Percentiles rank a stretch among this genome's conserved stretches.
phyloP scores from a whole-genome alignment of 1,284 basidiomycete genomes.

The Ustilago cynodontis region DNA sequence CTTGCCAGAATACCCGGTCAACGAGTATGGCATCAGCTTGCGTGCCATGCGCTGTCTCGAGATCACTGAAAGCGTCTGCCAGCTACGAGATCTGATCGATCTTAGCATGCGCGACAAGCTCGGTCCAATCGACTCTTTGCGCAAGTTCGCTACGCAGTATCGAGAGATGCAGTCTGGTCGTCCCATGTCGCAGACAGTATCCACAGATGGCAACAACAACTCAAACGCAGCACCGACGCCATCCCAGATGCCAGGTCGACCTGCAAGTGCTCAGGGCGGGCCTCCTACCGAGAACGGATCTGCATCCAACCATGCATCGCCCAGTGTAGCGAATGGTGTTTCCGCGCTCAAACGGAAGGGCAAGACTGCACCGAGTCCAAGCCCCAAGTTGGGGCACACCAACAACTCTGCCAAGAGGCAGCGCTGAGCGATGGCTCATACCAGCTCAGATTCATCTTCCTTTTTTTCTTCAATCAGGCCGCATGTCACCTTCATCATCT shows the following conservation, averaged over 20 bases:
- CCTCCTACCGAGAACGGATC: constrained; percentile 24
- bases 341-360: constrained; percentile 41
- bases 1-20: constrained; percentile 60
- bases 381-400: constrained; percentile 38
- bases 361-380: constrained; percentile 48
- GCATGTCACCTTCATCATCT: constrained; percentile 4
- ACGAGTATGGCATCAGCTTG: constrained; percentile 64
- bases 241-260: constrained; percentile 30
- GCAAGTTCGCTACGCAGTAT: constrained; percentile 50
- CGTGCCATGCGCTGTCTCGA: constrained; percentile 64
- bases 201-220: constrained; percentile 8
- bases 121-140: constrained; percentile 52
- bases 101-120: constrained; percentile 50
- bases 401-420: constrained; percentile 46
- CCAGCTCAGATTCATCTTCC: not conserved
- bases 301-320: constrained; percentile 38
- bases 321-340: constrained; percentile 30
- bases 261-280: constrained; percentile 37
- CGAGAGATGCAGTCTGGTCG: constrained; percentile 43
- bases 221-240: constrained; percentile 23
- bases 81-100: constrained; percentile 61
- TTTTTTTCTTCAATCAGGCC: not conserved
- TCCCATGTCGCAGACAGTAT: constrained; percentile 12
- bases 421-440: constrained; percentile 3
- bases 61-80: constrained; percentile 63